Conservation (phyloP, 192 early-diverging fungal genomes). For the Entomortierella beljakovae region DNA sequence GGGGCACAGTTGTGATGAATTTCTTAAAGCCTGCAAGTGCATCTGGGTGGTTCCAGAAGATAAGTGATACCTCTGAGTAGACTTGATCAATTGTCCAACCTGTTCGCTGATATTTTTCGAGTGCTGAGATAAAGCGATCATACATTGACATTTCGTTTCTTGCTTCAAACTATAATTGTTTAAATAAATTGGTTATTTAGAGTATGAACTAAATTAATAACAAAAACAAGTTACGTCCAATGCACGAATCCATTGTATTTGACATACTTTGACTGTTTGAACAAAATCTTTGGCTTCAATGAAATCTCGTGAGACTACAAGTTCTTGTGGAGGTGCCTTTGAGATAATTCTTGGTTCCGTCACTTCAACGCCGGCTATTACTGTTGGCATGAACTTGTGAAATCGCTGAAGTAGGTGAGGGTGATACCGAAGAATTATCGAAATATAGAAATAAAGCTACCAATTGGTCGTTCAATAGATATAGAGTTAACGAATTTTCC, state of each 20-base stretch:
- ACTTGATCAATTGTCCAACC: slow-evolving; percentile 56
- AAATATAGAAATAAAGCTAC: slow-evolving; percentile 48
- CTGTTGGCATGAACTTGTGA: slow-evolving; percentile 38
- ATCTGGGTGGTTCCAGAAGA: slow-evolving; percentile 52
- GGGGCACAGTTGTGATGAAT: slow-evolving; percentile 35
- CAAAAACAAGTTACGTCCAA: background rate
- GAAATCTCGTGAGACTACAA: slow-evolving; percentile 42
- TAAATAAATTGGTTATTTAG: background rate
- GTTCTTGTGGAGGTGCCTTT: slow-evolving; percentile 50
- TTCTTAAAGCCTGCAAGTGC: slow-evolving; percentile 43
- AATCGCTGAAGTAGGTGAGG: slow-evolving; percentile 51
- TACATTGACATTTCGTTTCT: slow-evolving; percentile 51
- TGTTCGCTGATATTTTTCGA: slow-evolving; percentile 44
- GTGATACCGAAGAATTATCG: slow-evolving; percentile 46
- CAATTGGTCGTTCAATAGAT: background rate
- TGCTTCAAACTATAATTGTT: slow-evolving; percentile 18
- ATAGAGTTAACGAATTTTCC: background rate
- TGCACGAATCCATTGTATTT: background rate
- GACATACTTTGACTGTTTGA: slow-evolving; percentile 43
- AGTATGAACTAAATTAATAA: background rate
- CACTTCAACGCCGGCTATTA: slow-evolving; percentile 14
- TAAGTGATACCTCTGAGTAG: slow-evolving; percentile 50
- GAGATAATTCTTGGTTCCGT: slow-evolving; percentile 40
- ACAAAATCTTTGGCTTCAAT: slow-evolving; percentile 53
- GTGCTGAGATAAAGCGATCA: slow-evolving; percentile 48